Conservation (phyloP, 1,284 basidiomycete species). For the Clitocybe nebularis region DNA sequence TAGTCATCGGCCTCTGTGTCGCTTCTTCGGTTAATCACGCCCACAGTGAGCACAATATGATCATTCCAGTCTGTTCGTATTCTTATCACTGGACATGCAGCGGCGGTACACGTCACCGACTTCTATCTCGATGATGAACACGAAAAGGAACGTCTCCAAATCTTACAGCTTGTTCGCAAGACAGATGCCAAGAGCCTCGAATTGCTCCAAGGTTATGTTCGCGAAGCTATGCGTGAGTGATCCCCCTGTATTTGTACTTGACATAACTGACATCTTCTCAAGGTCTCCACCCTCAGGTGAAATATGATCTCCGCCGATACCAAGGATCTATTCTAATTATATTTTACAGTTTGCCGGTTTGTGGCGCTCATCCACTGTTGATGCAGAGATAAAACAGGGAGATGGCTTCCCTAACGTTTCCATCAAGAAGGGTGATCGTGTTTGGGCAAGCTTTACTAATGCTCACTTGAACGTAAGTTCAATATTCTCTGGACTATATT, state of each 20-base stretch:
- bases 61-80: too few species aligned
- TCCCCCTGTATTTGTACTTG: background rate
- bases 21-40: background rate
- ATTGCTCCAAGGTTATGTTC: background rate
- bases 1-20: background rate
- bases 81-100: too few species aligned
- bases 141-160: background rate
- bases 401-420: background rate
- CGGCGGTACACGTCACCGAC: background rate
- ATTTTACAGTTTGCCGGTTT: background rate
- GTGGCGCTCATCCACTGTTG: background rate
- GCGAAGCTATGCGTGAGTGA: conserved; percentile 1
- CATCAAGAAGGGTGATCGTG: background rate
- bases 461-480: background rate
- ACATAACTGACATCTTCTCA: background rate
- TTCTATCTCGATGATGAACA: background rate
- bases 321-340: background rate
- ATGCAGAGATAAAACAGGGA: background rate
- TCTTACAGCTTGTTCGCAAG: background rate
- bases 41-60: background rate
- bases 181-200: background rate
- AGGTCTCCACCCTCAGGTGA: background rate
- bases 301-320: background rate
- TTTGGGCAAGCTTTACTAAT: conserved; percentile 1
- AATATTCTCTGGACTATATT: background rate